Evolutionary conservation across 2,329 filamentous ascomycete species (phyloP), one percentile per base, ranked within the genome.

Genomic region (Laburnicola sp.): DNA sequence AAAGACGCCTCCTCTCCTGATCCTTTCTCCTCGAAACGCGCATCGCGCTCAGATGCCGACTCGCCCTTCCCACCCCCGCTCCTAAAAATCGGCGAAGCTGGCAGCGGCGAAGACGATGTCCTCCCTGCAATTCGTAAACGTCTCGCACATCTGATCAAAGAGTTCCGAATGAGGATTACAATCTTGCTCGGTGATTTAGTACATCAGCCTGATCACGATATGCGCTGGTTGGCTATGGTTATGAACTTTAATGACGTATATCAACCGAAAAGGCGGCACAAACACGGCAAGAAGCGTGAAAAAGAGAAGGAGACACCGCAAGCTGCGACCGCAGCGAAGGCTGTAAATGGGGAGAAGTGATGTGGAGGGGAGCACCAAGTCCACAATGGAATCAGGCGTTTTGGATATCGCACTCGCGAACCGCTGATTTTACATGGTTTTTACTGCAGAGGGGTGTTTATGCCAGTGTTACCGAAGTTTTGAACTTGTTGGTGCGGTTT

Each of bases 181-280:
- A 79, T 92, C 35, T 76, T 99, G 48, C 78, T 99, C 3, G 91
- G 94, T 10, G 95, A 99, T 71, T 74, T 99, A 57, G 88, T 91
- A 6, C 93, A 95, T 74, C 93, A 97, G 74, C 87, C 91, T 0
- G 94, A 99, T 71, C 86, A 92, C 45, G 94, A 99, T 72, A 90
- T 99, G 86, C 82, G 93, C 48, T 97, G 97, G 78, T 76, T 99
- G 59, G 94, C 91, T 34, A 91, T 97, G 40, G 89, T 94, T 35
- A 97, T 99, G 91, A 99, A 97, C 75, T 99, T 97, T 75, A 99
- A 99, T 74, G 93, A 97, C 70, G 89, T 96, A 25, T 97, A 97
- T 73, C 84, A 89, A 73, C 89, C 90, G 10, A 83, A 86, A 38
- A 80, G 86, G 64, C 82, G 86, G 70, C 85, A 86, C 74, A 75